Base-by-base conservation (phyloP, 176 grass and related monocot species). In the Poa pratensis region DNA sequence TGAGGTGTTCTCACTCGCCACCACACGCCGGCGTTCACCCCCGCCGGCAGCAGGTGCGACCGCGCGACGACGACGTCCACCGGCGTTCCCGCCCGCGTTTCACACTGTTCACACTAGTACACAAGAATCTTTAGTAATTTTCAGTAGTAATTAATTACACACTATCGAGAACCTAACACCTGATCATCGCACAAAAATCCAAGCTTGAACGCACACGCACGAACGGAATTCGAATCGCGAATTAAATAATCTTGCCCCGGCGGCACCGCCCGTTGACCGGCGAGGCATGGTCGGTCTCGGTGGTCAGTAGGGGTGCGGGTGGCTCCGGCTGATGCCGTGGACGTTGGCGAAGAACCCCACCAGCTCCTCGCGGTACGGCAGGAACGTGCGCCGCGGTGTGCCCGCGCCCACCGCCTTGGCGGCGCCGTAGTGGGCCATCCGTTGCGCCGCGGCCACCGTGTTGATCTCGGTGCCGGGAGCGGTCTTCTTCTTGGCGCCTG, bases 351-450 rank as follows among this genome's bases (percentile, higher is more conserved):
- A 95, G 49, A 95, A 78, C 1, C 90, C 93, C 23, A 95, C 71
- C 65, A 92, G 83, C 51, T 82, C 90, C 58, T 80, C 85, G 32
- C 89, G 84, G 88, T 92, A 92, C 34, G 93, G 96, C 52, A 99
- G 77, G 79, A 99, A 99, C 58, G 96, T 94, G 22, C 83, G 92
- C 30, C 94, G 88, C 18, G 23, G 69, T 6, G 49, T 23, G 57
- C 43, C 43, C 3, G 35, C 88, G 22, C 46, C 71, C 7, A 2
- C 46, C 5, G 20, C 11, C 61, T 64, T 65, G 11, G 28, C 46
- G 27, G 42, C 9, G 73, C 81, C 76, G 88, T 98, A 91, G 6
- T 17, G 26, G 2, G 85, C 86, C 1, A 86, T 43, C 39, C 83
- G 87, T n/a, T 87, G 91, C 1, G 20, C 75, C 7, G 83, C 89